Conservation (phyloP, 2,329 filamentous ascomycete genomes). For the Exophiala sp. region DNA sequence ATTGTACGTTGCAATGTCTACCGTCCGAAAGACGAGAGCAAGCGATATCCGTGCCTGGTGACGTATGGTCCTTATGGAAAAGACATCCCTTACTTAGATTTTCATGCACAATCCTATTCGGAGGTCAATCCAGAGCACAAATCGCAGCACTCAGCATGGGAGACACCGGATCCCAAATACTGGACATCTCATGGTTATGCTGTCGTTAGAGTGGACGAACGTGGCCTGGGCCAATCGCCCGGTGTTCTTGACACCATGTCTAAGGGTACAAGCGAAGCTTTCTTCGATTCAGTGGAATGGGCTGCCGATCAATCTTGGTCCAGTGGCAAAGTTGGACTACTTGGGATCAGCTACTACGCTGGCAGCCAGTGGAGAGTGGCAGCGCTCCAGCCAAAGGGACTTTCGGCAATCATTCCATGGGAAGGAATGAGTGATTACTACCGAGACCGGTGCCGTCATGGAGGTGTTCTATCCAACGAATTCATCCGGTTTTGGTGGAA, state of each 20-base stretch:
- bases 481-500: conserved; percentile 49
- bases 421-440: conserved; percentile 58
- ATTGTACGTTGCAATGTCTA: conserved; percentile 52
- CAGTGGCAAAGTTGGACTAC: conserved; percentile 49
- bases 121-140: conserved; percentile 55
- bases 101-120: conserved; percentile 49
- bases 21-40: conserved; percentile 41
- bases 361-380: conserved; percentile 55
- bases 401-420: conserved; percentile 53
- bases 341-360: conserved; percentile 53
- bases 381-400: conserved; percentile 49
- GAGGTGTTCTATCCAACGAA: conserved; percentile 47
- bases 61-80: conserved; percentile 74
- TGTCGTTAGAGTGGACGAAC: conserved; percentile 54
- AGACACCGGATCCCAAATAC: conserved; percentile 56
- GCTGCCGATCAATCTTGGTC: conserved; percentile 50
- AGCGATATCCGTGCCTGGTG: conserved; percentile 59
- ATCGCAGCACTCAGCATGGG: conserved; percentile 56
- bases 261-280: conserved; percentile 49
- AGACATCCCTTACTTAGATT: conserved; percentile 59
- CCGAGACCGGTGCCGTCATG: conserved; percentile 57
- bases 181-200: conserved; percentile 57
- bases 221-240: conserved; percentile 51
- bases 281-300: conserved; percentile 54
- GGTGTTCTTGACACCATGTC: conserved; percentile 55